Base-by-base conservation (phyloP, 371 early-diverging fungal species). In the Mucor plumbeus region DNA sequence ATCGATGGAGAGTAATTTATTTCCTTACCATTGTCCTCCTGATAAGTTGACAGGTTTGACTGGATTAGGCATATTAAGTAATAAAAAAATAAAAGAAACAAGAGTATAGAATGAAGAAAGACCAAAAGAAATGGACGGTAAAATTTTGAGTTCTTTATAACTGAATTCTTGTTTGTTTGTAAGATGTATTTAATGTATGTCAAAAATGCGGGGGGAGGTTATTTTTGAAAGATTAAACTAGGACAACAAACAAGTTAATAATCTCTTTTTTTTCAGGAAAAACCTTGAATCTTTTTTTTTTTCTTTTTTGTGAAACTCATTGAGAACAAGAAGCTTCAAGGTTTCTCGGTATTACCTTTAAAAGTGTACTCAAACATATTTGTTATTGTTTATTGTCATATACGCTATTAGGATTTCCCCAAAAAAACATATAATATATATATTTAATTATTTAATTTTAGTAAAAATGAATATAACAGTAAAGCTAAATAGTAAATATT, bases 1-100 rank as follows among this genome's bases (percentile, higher is more conserved):
- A n/a, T 26, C 26, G 9, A 34, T 10, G n/a, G 7, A 10, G 17
- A 10, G 14, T 11, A 14, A 21, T 17, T 19, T 36, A 14, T 34
- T 43, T 9, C 17, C 15, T 48, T 74, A 74, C 74, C 74, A 74
- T 56, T 74, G 74, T 8, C 74, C 76, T 40, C 76, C 76, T 39
- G 71, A 62, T 26, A 74, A 54, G 40, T 74, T 71, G n/a, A 74
- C 57, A 26, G 74, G 74, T 17, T 70, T 70, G n/a, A 74, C 68
- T 35, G 66, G 63, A 5, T 36, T 59, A 40, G 70, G 61, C 58
- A 70, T 66, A n/a, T 9, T 35, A 26, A 26, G 3, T n/a, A 35
- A 43, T 65, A 7, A n/a, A n/a, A 39, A 9, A 50, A 31, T 33
- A 35, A 59, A 41, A 35, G 55, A 59, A 59, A 26, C 21, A 58